Evolutionary conservation across 371 early-diverging fungal genomes (phyloP), one percentile per base, ranked within the genome.

Genomic region (Zancudomyces culisetae): DNA sequence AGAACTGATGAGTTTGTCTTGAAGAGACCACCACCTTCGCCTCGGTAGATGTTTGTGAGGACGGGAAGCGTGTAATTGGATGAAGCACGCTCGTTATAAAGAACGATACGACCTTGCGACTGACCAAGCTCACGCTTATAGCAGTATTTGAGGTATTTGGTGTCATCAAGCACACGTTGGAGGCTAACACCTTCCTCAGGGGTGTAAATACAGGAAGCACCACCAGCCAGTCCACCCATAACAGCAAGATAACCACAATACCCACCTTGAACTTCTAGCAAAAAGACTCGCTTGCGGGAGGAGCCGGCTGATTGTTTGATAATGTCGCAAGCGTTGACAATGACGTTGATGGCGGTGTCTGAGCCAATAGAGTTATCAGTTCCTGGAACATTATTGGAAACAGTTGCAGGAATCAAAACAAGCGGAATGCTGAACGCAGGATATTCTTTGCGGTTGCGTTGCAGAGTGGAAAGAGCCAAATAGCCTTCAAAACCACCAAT

Each of bases 241-340:
- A 86, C 80, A 4, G 98, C 87, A 54, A 99, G 70, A 65, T 85
- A 98, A 1, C 99, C 99, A 63, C 88, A 86, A 51, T 87, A 80
- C 45, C 95, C 97, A 48, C 98, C 98, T 60, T 93, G 93, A 24
- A 96, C 91, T 72, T 98, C 99, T 20, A 98, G 88, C 13, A 98
- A 83, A 76, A 98, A 96, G 12, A 96, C 93, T 30, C 91, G 79
- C 48, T 86, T 87, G 58, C 90, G 76, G 40, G 83, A 81, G 19
- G 96, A 85, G 15, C 82, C 80, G 12, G 94, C 90, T 52, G 84
- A 87, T 60, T 87, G 83, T 66, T 87, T 87, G 64, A 98, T 88
- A 52, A 84, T 75, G 70, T 98, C 99, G 55, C 94, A 89, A 2
- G 90, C 72, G 39, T 80, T 81, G 52, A 91, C 85, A 64, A 98